Conservation (phyloP, 495 filamentous ascomycete species). For the Elasticomyces elasticus region DNA sequence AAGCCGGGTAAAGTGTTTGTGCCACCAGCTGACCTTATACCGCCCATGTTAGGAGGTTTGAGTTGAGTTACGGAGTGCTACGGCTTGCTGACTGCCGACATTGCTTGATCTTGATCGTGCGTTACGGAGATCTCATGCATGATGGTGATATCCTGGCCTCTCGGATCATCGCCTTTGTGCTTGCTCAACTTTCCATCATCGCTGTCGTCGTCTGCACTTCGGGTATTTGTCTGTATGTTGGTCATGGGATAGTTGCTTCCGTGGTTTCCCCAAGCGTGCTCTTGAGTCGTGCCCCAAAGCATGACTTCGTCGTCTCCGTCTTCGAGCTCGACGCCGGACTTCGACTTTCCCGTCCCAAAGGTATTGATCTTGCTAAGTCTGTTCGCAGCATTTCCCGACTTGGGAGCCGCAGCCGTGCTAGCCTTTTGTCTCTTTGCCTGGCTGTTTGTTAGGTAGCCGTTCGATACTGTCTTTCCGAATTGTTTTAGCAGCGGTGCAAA, state of each 20-base stretch:
- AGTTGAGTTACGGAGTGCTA: too few relatives aligned
- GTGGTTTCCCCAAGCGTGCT: background rate
- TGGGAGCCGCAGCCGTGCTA: background rate
- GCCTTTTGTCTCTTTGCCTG: background rate
- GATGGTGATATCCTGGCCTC: background rate
- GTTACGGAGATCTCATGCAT: background rate
- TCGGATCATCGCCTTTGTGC: background rate
- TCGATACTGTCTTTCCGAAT: background rate
- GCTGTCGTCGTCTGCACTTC: background rate
- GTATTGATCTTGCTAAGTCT: background rate
- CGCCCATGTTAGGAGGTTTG: too few relatives aligned
- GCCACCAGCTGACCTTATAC: too few relatives aligned
- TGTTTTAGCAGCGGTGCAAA: conserved; percentile 9
- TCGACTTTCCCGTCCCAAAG: background rate
- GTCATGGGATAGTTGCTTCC: background rate
- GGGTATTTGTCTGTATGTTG: background rate
- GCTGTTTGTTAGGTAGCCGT: background rate
- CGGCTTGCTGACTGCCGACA: too few relatives aligned
- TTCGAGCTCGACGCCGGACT: background rate
- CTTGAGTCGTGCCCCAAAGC: background rate
- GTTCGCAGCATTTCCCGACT: background rate
- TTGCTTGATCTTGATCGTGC: too few relatives aligned
- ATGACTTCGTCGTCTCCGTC: background rate
- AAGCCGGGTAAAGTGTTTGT: too few relatives aligned
- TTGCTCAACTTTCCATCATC: background rate